These are phyloP conservation scores for Boeremia exigua DNA, from an alignment of 2,329 filamentous ascomycete genomes.

Conservation along the genomic window DNA sequence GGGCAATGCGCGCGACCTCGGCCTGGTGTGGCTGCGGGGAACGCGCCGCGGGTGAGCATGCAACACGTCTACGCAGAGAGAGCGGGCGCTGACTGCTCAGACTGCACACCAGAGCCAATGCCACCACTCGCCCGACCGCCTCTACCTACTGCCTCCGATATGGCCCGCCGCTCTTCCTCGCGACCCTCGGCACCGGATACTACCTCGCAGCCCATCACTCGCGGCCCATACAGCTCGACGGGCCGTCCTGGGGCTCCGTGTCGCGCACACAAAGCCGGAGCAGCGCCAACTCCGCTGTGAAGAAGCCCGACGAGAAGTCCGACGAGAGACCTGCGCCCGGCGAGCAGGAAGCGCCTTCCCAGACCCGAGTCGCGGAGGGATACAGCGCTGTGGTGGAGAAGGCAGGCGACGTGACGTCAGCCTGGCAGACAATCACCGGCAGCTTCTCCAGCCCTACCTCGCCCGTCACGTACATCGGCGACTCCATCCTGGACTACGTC, in stretches of 20 bases:
- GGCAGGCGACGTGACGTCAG: constrained; percentile 26
- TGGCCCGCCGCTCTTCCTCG: constrained; percentile 37
- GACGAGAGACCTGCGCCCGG: constrained; percentile 26
- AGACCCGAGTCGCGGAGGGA: constrained; percentile 38
- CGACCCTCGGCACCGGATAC: constrained; percentile 31
- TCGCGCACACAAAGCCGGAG: constrained; percentile 18
- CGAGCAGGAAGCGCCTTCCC: constrained; percentile 43
- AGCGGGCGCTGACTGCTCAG: constrained; percentile 25
- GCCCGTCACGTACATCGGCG: constrained; percentile 49
- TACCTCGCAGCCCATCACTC: constrained; percentile 26
- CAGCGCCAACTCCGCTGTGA: constrained; percentile 23
- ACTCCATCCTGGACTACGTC: constrained; percentile 71
- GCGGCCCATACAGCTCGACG: constrained; percentile 37
- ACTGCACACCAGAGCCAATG: constrained; percentile 27
- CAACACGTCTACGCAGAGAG: background rate
- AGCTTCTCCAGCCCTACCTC: constrained; percentile 38
- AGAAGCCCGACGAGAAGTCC: constrained; percentile 26
- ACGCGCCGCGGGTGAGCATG: constrained; percentile 37
- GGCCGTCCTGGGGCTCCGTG: constrained; percentile 29
- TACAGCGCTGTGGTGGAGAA: constrained; percentile 30
- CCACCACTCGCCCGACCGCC: constrained; percentile 17
- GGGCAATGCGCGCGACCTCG: constrained; percentile 30
- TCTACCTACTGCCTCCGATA: constrained; percentile 33
- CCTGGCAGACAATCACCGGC: constrained; percentile 43
- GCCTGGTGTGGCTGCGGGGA: constrained; percentile 36